A percentile compares a stretch with the other conserved stretches of the same genome.
Evolutionary conservation across 176 grass and related monocot species (phyloP).

Genomic region (Oryza rufipogon): DNA sequence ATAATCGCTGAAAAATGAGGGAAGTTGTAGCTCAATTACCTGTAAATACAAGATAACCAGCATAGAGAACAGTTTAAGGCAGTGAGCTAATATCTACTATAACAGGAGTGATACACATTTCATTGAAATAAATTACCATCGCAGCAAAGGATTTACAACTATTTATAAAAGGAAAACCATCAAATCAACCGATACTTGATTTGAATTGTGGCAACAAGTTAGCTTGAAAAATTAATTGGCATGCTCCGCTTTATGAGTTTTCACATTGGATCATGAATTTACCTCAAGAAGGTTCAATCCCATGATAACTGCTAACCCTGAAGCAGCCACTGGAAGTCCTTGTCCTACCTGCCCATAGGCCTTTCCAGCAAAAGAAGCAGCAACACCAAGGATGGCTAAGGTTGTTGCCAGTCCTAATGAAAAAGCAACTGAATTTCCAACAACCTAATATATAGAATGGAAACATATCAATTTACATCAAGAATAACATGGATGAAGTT

Average conservation of each 20-base stretch:
- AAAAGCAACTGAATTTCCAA: constrained; percentile 95
- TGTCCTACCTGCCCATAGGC: constrained; percentile 96
- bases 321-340: constrained; percentile 92
- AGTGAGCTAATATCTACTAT: neutral
- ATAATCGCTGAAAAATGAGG: constrained; percentile 93
- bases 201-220: constrained; percentile 1
- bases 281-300: constrained; percentile 94
- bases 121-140: neutral
- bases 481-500: neutral
- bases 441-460: constrained; percentile 58
- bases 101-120: constrained; percentile 2
- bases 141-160: neutral
- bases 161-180: constrained; percentile 32
- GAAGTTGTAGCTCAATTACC: constrained; percentile 88
- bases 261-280: constrained; percentile 33
- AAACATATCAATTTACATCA: constrained; percentile 7
- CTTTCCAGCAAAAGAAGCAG: constrained; percentile 97
- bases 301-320: constrained; percentile 87
- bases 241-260: constrained; percentile 20
- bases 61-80: constrained; percentile 29
- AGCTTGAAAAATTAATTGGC: neutral
- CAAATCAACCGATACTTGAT: neutral
- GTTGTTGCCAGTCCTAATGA: constrained; percentile 95
- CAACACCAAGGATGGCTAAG: constrained; percentile 86
- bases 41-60: constrained; percentile 43